Conservation (phyloP, 2,329 filamentous ascomycete genomes). For the Aaosphaeria pasadenensis region DNA sequence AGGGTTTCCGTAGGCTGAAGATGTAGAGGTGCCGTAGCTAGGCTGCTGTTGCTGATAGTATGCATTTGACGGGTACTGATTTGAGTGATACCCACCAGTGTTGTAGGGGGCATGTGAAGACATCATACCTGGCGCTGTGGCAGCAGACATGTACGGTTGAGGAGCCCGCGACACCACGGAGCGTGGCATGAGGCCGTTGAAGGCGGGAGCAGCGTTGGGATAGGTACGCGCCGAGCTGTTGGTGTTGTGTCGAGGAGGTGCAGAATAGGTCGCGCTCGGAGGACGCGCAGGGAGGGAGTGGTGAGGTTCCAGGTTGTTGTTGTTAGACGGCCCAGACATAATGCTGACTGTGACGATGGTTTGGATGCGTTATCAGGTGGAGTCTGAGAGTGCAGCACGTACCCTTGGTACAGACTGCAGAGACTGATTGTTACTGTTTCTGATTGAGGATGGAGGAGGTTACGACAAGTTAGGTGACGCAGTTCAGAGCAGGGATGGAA, state of each 20-base stretch:
- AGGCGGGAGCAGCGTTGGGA: slow-evolving; percentile 20
- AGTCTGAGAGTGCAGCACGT: too few species aligned
- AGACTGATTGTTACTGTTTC: too few species aligned
- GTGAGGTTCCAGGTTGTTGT: slow-evolving; percentile 38
- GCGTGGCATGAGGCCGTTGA: slow-evolving; percentile 60
- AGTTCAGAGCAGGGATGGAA: too few species aligned
- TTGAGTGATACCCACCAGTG: slow-evolving; percentile 37
- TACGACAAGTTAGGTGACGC: too few species aligned
- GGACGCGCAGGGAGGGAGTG: slow-evolving; percentile 75
- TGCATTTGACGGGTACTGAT: slow-evolving; percentile 43
- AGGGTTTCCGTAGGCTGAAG: slow-evolving; percentile 75
- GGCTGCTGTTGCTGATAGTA: slow-evolving; percentile 47
- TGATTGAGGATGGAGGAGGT: too few species aligned
- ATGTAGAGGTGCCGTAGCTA: slow-evolving; percentile 39
- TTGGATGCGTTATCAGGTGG: too few species aligned
- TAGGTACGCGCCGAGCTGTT: slow-evolving; percentile 27
- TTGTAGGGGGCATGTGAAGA: slow-evolving; percentile 42
- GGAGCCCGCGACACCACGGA: slow-evolving; percentile 49
- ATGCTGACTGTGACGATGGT: not conserved
- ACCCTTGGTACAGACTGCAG: too few species aligned
- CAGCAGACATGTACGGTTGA: slow-evolving; percentile 26
- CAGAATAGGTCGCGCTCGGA: slow-evolving; percentile 55
- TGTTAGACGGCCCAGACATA: not conserved
- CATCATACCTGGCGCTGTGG: slow-evolving; percentile 25
- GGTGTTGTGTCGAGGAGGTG: slow-evolving; percentile 53